Base-by-base conservation (phyloP, 805 yeast species). In the Candida qinlingensis region DNA sequence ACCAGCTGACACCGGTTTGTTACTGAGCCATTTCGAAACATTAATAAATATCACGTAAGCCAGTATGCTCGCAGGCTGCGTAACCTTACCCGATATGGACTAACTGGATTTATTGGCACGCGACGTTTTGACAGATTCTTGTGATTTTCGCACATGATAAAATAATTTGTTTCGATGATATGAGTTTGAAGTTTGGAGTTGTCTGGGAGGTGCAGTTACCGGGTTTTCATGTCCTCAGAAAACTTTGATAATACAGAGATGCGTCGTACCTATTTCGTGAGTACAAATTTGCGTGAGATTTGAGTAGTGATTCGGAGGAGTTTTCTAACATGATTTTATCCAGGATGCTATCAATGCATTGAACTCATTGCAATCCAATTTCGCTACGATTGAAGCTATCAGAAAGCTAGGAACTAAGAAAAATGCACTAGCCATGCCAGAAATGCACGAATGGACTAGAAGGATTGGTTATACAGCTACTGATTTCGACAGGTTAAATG, bases 351-450 rank as follows among this genome's bases (percentile, higher is more conserved):
- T 94, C 42, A 74, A 75, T 45, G 87, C 94, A 3, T 74, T 94
- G 59, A 94, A 94, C 68, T 77, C 89, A 3, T 70, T 92, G 36
- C 99, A 94, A 64, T 85, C 97, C 27, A 94, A 95, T 64, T 89
- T 84, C 65, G 90, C 96, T 27, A 81, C 90, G 8, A 81, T 94
- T 42, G 96, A 92, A 67, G 92, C 95, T 5, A 77, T 81, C 46
- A 77, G 87, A 55, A 79, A 80, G 56, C 72, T 86, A 4, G 96
- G 94, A 6, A 48, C 54, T 11, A 74, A 74, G 41, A 80, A 85
- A 55, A 80, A 80, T 58, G 80, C 82, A 39, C 74, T 80, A 63
- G 79, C 91, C 30, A 80, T 92, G 42, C 85, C 85, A 26, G 97
- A 94, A 64, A 94, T 94, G 86, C 65, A 76, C 31, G 94, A 86